Evolutionary conservation across 768 basidiomycete genomes (phyloP).

Genomic region (Psilocybe sp.): DNA sequence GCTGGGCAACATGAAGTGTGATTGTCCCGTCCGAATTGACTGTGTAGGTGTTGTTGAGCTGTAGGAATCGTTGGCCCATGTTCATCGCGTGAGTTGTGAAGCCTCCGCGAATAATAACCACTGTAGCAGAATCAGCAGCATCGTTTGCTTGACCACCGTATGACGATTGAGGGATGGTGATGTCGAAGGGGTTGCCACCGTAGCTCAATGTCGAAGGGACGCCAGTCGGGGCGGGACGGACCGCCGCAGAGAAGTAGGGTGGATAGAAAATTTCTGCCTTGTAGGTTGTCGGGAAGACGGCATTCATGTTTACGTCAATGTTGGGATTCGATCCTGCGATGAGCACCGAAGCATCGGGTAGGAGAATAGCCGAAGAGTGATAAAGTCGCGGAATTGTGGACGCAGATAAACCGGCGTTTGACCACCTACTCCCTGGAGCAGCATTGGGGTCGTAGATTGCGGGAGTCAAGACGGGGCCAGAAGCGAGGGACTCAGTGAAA

Average conservation of each 20-base stretch:
- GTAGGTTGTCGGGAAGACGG: constrained; percentile 74
- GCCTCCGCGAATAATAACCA: constrained; percentile 80
- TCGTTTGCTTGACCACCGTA: constrained; percentile 67
- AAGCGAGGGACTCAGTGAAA: constrained; percentile 68
- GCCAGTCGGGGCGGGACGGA: constrained; percentile 68
- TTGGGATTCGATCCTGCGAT: constrained; percentile 95
- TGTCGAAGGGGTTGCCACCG: constrained; percentile 78
- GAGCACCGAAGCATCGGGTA: constrained; percentile 83
- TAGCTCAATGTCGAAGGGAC: constrained; percentile 77
- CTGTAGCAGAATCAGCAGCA: constrained; percentile 70
- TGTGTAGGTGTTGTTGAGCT: constrained; percentile 84
- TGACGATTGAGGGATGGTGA: constrained; percentile 62
- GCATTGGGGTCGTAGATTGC: constrained; percentile 80
- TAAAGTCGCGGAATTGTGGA: constrained; percentile 80
- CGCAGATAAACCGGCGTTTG: constrained; percentile 56
- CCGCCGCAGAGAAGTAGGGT: constrained; percentile 69
- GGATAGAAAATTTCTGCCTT: constrained; percentile 90
- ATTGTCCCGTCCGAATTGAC: constrained; percentile 77
- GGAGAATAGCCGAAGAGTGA: constrained; percentile 87
- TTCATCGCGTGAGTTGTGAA: constrained; percentile 87
- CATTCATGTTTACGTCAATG: constrained; percentile 68
- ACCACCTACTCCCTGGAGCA: constrained; percentile 72
- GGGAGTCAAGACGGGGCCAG: constrained; percentile 77
- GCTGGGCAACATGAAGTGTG: constrained; percentile 76
- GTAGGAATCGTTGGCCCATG: constrained; percentile 79